These are phyloP conservation scores for Clitoria ternatea DNA, from an alignment of 306 rosid genomes.

Conservation along the genomic window DNA sequence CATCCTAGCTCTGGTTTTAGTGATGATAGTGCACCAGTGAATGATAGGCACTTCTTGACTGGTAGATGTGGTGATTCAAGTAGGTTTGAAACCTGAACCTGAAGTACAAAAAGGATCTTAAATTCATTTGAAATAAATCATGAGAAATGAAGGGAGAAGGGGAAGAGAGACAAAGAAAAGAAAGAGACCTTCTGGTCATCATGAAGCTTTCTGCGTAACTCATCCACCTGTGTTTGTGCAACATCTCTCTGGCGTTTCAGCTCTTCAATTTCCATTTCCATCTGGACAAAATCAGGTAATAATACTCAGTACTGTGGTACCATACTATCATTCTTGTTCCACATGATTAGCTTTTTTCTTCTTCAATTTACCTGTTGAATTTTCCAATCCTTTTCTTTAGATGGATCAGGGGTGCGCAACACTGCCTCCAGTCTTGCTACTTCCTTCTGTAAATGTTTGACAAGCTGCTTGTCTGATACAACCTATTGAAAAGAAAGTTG, in stretches of 20 bases:
- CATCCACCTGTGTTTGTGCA: constrained; percentile 84
- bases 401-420: constrained; percentile 88
- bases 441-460: constrained; percentile 95
- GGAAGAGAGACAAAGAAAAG: constrained; percentile 7
- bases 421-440: constrained; percentile 97
- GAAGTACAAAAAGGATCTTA: constrained; percentile 15
- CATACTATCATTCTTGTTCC: constrained; percentile 10
- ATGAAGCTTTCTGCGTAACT: constrained; percentile 70
- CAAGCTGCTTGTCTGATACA: constrained; percentile 91
- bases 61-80: constrained; percentile 51
- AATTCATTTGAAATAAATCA: constrained; percentile 20
- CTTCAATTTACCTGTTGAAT: constrained; percentile 76
- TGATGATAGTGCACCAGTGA: constrained; percentile 55
- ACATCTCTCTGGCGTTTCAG: constrained; percentile 81
- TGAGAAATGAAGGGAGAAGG: neutral
- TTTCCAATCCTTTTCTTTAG: constrained; percentile 77
- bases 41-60: constrained; percentile 93
- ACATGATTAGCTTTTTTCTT: neutral
- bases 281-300: constrained; percentile 42
- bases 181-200: constrained; percentile 70
- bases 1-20: constrained; percentile 47
- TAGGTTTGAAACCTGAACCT: constrained; percentile 66
- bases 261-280: constrained; percentile 98
- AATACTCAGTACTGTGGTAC: constrained; percentile 1
- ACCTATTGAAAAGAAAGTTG: constrained; percentile 41